Evolutionary conservation across 805 yeast genomes (phyloP).

Genomic region (Wickerhamiella domercqiae): DNA sequence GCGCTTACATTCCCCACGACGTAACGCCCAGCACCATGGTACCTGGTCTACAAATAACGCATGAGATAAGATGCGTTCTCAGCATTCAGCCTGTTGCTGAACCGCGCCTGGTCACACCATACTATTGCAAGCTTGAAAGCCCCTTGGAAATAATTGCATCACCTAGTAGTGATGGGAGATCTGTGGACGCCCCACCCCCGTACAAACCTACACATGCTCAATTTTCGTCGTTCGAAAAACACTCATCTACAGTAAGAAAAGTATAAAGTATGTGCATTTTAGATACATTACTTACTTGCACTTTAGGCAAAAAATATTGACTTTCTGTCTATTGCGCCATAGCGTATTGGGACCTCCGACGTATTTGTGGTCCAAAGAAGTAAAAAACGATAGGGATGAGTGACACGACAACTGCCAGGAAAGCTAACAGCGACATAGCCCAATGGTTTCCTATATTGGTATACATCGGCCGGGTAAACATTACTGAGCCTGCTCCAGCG

Average conservation of each 20-base stretch:
- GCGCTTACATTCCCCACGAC: neutral
- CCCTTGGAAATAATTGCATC: too few species aligned
- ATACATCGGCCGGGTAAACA: slow-evolving; percentile 12
- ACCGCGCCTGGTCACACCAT: neutral
- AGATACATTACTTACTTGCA: too few species aligned
- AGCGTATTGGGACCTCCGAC: slow-evolving; percentile 5
- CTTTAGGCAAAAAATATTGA: too few species aligned
- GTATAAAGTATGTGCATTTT: too few species aligned
- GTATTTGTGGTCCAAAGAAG: slow-evolving; percentile 5
- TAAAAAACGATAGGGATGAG: slow-evolving; percentile 4
- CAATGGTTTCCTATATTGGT: slow-evolving; percentile 6
- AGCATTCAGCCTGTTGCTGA: neutral
- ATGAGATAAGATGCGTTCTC: neutral
- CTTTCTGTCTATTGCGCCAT: slow-evolving; percentile 7
- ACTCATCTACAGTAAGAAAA: too few species aligned
- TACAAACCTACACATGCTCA: too few species aligned
- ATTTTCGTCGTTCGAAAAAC: too few species aligned
- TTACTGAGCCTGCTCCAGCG: slow-evolving; percentile 10
- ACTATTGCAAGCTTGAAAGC: too few species aligned
- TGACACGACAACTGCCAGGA: slow-evolving; percentile 7
- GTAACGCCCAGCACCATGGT: neutral
- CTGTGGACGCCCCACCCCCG: too few species aligned
- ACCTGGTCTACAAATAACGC: neutral
- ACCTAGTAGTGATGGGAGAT: too few species aligned
- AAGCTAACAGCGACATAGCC: slow-evolving; percentile 8